A percentile compares a stretch with the other conserved stretches of the same genome.
phyloP scores from a whole-genome alignment of 768 basidiomycete species.

The Rhodotorula taiwanensis region DNA sequence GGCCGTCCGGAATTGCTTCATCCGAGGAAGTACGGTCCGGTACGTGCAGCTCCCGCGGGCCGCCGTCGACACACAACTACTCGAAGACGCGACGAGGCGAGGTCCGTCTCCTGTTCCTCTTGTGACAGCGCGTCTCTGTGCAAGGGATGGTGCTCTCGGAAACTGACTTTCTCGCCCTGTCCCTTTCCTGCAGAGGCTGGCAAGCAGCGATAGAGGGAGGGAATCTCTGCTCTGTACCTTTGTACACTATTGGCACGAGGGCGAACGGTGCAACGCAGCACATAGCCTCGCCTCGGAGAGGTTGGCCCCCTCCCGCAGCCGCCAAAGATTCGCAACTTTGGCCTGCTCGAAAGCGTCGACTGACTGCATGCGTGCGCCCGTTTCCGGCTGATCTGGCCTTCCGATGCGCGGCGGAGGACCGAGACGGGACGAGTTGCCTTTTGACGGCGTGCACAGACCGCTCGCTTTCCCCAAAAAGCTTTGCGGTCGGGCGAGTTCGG shows the following conservation, averaged over 20 bases:
- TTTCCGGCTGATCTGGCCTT: too few species aligned
- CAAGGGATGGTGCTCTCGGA: too few species aligned
- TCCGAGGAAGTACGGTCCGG: constrained; percentile 93
- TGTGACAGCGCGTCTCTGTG: too few species aligned
- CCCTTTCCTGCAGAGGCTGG: constrained; percentile 8
- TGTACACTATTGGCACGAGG: too few species aligned
- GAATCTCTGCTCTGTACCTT: not conserved
- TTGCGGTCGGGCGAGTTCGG: too few species aligned
- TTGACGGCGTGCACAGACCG: too few species aligned
- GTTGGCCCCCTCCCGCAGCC: not conserved
- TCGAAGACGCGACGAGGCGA: constrained; percentile 94
- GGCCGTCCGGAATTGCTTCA: constrained; percentile 69
- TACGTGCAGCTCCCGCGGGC: constrained; percentile 91
- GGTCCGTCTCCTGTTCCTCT: constrained; percentile 50
- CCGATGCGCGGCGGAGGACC: too few species aligned
- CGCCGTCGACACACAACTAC: constrained; percentile 85
- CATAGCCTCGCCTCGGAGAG: not conserved
- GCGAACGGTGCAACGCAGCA: not conserved
- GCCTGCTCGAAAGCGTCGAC: too few species aligned
- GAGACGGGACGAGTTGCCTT: too few species aligned
- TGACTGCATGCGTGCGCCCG: too few species aligned
- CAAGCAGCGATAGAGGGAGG: constrained; percentile 7
- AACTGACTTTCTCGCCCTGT: not conserved
- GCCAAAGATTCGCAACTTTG: not conserved
- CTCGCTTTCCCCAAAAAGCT: too few species aligned